These are phyloP conservation scores for Colletotrichum lentis DNA, from an alignment of 2,329 filamentous ascomycete species.

Conservation along the genomic window DNA sequence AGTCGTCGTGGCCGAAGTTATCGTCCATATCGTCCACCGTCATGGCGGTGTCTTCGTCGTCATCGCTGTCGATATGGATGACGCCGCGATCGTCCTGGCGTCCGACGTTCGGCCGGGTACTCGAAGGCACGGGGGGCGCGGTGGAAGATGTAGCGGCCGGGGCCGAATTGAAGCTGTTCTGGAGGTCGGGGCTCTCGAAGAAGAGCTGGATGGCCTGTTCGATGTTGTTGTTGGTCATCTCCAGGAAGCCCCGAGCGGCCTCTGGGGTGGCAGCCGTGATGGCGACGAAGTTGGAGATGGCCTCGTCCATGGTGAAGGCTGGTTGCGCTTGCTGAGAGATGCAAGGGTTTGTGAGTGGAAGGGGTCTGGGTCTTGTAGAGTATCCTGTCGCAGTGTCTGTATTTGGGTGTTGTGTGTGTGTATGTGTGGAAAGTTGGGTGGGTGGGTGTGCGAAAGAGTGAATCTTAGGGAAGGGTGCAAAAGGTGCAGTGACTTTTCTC, in stretches of 20 bases:
- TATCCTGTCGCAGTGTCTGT: neutral
- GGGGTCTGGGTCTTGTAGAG: neutral
- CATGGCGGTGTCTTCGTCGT: slow-evolving; percentile 63
- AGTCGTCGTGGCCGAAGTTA: slow-evolving; percentile 50
- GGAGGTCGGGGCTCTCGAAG: slow-evolving; percentile 85
- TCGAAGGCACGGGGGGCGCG: slow-evolving; percentile 43
- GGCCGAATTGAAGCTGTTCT: slow-evolving; percentile 55
- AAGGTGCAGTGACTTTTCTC: neutral
- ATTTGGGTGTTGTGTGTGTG: too few species aligned
- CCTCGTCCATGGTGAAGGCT: slow-evolving; percentile 68
- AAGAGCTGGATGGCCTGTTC: slow-evolving; percentile 89
- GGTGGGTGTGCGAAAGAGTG: neutral
- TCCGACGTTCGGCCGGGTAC: slow-evolving; percentile 45
- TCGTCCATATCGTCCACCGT: slow-evolving; percentile 51
- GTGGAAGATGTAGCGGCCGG: slow-evolving; percentile 47
- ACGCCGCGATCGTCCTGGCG: slow-evolving; percentile 66
- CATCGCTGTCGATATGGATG: slow-evolving; percentile 81
- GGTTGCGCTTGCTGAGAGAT: neutral
- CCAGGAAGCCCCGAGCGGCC: slow-evolving; percentile 82
- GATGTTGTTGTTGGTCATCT: slow-evolving; percentile 83
- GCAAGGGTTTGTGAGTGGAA: neutral
- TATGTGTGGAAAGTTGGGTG: too few species aligned
- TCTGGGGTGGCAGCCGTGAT: slow-evolving; percentile 80
- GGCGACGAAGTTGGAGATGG: slow-evolving; percentile 78
- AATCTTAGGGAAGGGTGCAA: neutral